phyloP scores from a whole-genome alignment of 805 yeast genomes.

The Saturnispora sanitii region DNA sequence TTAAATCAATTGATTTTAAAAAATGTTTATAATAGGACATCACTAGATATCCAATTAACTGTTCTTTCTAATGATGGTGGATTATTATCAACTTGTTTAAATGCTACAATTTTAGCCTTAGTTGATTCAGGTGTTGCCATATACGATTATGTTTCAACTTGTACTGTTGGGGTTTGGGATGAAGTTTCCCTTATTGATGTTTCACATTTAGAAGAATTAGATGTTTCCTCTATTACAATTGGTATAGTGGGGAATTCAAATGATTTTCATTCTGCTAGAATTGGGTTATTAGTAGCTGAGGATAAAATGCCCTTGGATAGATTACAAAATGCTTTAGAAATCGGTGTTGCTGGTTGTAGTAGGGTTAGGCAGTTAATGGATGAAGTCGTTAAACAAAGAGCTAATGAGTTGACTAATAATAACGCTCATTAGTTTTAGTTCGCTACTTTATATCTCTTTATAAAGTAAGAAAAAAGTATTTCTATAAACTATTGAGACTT shows the following conservation, averaged over 20 bases:
- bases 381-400: conserved; percentile 67
- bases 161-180: conserved; percentile 72
- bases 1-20: conserved; percentile 66
- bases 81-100: conserved; percentile 63
- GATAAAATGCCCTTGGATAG: conserved; percentile 78
- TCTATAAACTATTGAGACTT: no score
- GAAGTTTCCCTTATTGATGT: conserved; percentile 71
- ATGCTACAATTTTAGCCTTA: conserved; percentile 80
- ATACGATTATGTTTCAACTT: conserved; percentile 80
- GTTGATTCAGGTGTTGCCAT: conserved; percentile 93
- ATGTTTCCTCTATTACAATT: conserved; percentile 69
- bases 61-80: conserved; percentile 91
- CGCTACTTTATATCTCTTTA: no score
- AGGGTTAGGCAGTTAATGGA: conserved; percentile 81
- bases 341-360: conserved; percentile 83
- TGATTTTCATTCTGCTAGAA: conserved; percentile 29
- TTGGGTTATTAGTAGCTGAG: conserved; percentile 69
- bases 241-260: conserved; percentile 80
- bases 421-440: no score
- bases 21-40: conserved; percentile 72
- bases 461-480: no score
- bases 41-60: conserved; percentile 63
- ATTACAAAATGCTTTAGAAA: conserved; percentile 62
- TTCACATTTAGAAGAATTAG: conserved; percentile 73
- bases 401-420: conserved; percentile 39